Conservation (phyloP, 176 grass and related monocot genomes). For the Eragrostis curvula region DNA sequence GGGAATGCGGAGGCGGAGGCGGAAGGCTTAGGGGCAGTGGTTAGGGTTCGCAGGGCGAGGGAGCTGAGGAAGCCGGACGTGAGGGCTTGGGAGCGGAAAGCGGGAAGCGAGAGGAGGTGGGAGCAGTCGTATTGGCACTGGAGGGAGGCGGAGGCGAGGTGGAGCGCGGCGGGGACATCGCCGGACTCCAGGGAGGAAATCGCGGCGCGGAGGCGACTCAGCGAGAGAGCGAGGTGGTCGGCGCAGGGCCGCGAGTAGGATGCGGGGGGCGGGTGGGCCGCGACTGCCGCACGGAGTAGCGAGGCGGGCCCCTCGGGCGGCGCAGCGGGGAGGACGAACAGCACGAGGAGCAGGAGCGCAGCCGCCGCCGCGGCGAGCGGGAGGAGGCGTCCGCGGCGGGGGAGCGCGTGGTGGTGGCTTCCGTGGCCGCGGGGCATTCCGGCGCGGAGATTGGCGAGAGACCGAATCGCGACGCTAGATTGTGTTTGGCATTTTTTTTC, state of each 20-base stretch:
- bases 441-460: neutral
- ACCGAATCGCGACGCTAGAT: no score
- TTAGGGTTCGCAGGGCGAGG: constrained; percentile 28
- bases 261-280: constrained; percentile 38
- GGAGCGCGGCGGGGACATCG: constrained; percentile 54
- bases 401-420: neutral
- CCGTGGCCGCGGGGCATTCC: constrained; percentile 44
- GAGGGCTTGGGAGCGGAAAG: constrained; percentile 38
- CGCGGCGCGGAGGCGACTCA: constrained; percentile 50
- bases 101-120: constrained; percentile 54
- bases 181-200: constrained; percentile 45
- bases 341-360: constrained; percentile 44
- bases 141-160: constrained; percentile 59
- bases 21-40: constrained; percentile 4
- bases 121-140: constrained; percentile 82
- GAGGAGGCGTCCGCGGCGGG: constrained; percentile 45
- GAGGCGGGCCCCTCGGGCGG: constrained; percentile 24
- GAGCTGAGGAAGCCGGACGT: constrained; percentile 50
- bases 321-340: constrained; percentile 20
- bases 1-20: constrained; percentile 20
- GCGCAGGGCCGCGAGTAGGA: constrained; percentile 48
- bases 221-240: constrained; percentile 44
- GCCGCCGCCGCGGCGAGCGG: constrained; percentile 42
- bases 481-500: no score
- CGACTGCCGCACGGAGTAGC: constrained; percentile 47